These are phyloP conservation scores for Beauveria sp. DNA, from an alignment of 2,329 filamentous ascomycete genomes.

Conservation along the genomic window DNA sequence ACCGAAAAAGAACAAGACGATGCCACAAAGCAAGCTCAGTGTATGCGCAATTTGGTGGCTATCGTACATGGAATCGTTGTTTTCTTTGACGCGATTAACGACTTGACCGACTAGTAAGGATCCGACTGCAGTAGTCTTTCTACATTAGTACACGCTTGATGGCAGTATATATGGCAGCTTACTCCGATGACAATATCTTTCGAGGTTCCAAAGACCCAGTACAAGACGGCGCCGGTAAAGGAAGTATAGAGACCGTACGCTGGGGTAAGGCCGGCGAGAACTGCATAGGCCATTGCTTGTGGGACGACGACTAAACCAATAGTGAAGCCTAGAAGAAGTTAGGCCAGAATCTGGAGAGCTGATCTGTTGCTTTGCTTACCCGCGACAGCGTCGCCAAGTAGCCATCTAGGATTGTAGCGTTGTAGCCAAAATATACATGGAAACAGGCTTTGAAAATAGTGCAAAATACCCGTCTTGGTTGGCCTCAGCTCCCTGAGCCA, in stretches of 20 bases:
- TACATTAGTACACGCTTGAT: slow-evolving; percentile 2
- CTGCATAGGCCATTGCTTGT: slow-evolving; percentile 73
- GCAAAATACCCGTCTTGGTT: slow-evolving; percentile 30
- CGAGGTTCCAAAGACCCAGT: slow-evolving; percentile 79
- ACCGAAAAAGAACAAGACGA: slow-evolving; percentile 36
- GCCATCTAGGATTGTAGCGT: slow-evolving; percentile 66
- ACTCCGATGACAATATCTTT: slow-evolving; percentile 77
- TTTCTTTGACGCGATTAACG: slow-evolving; percentile 29
- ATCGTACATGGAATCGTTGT: slow-evolving; percentile 25
- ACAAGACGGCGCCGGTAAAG: slow-evolving; percentile 71
- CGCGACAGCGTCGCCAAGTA: slow-evolving; percentile 65
- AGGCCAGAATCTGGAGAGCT: background rate
- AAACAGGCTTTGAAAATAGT: slow-evolving; percentile 49
- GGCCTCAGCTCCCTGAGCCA: slow-evolving; percentile 53
- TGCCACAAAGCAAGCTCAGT: slow-evolving; percentile 37
- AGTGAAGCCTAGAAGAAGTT: slow-evolving; percentile 23
- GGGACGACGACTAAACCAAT: slow-evolving; percentile 66
- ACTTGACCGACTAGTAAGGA: slow-evolving; percentile 43
- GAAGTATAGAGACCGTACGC: slow-evolving; percentile 75
- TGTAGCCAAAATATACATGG: slow-evolving; percentile 63
- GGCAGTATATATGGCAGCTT: slow-evolving; percentile 13
- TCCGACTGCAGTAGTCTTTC: slow-evolving; percentile 48
- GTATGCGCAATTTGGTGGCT: slow-evolving; percentile 35
- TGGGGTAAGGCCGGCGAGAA: slow-evolving; percentile 58
- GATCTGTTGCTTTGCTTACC: slow-evolving; percentile 33